Evolutionary conservation across 164 flowering plant species (phyloP), one percentile per base, ranked within the genome.

Genomic region (Kalanchoe fedtschenkoi): DNA sequence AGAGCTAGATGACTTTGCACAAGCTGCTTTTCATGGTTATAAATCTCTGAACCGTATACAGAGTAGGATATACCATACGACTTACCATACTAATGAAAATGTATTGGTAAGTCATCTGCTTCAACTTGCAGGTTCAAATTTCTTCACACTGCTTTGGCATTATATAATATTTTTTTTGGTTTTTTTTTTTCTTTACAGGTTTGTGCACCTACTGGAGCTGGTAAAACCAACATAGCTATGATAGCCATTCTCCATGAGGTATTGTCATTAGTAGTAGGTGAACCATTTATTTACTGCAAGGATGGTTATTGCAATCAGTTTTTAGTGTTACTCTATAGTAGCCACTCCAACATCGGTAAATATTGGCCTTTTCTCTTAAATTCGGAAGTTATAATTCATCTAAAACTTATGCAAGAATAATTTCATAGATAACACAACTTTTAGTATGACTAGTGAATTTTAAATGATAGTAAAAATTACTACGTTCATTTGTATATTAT

Each of bases 201-300:
- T 70, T 93, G 99, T 84, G 99, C 99, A 34, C 99, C 99, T 35
- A 93, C 99, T 19, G 99, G 99, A 61, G 99, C 99, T 72, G 99
- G 99, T 1, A 93, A 93, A 78, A 93, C 99, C 64, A 93, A 93
- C 71, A 93, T 90, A 59, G 99, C 99, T 34, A 93, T 90, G 99
- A 82, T 93, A 64, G 75, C 99, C 34, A 66, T 93, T 74, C 72
- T 93, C 26, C 97, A 93, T 68, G 99, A 93, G 96, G 99, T 90
- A 60, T n/a, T 58, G 68, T 32, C 11, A 32, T 32, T 22, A n/a
- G 15, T 58, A 43, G 41, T 43, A 35, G 38, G 22, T 22, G 13
- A 17, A 54, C 34, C 17, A 6, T 14, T 47, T 22, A 30, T 4
- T 38, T 28, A 32, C 16, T n/a, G 21, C 56, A 51, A 37, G 13